Percentiles rank a stretch among this genome's conserved stretches.
Evolutionary conservation across 805 yeast species (phyloP).

Genomic region (Ogataea dorogensis): DNA sequence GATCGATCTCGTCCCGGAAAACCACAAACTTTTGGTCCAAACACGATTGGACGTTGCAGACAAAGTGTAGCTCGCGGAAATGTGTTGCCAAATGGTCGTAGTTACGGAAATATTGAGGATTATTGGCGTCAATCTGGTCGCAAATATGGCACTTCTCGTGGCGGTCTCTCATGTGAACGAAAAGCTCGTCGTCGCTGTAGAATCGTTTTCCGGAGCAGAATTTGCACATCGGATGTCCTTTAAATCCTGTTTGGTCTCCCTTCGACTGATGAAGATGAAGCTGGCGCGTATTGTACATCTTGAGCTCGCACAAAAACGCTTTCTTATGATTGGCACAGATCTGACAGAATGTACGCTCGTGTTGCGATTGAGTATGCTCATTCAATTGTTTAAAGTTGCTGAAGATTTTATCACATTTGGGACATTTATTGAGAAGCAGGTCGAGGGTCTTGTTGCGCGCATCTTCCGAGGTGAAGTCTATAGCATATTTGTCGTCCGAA

Average conservation of each 20-base stretch:
- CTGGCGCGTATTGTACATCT: slow-evolving; percentile 57
- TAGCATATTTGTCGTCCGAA: slow-evolving; percentile 45
- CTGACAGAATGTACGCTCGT: slow-evolving; percentile 64
- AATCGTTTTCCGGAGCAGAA: slow-evolving; percentile 74
- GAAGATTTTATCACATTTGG: slow-evolving; percentile 35
- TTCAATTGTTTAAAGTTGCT: slow-evolving; percentile 54
- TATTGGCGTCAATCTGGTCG: slow-evolving; percentile 58
- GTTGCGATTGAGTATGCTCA: slow-evolving; percentile 64
- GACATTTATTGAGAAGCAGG: slow-evolving; percentile 58
- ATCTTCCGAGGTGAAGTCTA: slow-evolving; percentile 56
- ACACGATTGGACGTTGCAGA: slow-evolving; percentile 75
- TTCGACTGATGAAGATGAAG: slow-evolving; percentile 65
- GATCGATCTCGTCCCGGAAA: slow-evolving; percentile 79
- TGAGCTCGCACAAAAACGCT: slow-evolving; percentile 72
- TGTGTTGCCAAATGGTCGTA: slow-evolving; percentile 75
- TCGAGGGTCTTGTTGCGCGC: slow-evolving; percentile 48
- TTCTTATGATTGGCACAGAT: slow-evolving; percentile 77
- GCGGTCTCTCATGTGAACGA: slow-evolving; percentile 71
- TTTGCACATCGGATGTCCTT: slow-evolving; percentile 86
- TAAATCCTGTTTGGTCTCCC: slow-evolving; percentile 79
- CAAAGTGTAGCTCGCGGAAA: slow-evolving; percentile 69
- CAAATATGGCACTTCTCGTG: slow-evolving; percentile 93
- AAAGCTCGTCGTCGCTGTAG: slow-evolving; percentile 86
- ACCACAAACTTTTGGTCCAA: slow-evolving; percentile 90
- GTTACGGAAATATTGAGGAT: slow-evolving; percentile 74